Evolutionary conservation across 2,329 filamentous ascomycete genomes (phyloP), one percentile per base, ranked within the genome.

Genomic region (Colletotrichum orbiculare): DNA sequence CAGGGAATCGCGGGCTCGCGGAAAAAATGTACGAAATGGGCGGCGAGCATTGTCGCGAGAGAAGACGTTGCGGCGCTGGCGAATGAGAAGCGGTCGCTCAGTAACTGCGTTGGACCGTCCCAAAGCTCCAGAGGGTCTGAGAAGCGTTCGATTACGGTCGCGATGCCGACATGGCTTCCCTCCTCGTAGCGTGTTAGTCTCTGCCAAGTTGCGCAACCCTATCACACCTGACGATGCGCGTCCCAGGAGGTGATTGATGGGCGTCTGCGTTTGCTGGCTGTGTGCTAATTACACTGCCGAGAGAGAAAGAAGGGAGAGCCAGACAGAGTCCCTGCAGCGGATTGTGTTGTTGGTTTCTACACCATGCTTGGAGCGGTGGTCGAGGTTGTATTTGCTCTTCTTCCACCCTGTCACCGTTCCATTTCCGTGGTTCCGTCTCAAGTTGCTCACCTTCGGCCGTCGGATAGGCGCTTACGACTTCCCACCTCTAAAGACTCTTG

Each of bases 11-110:
- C 49, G 17, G 60, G n/a, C 60, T 34, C 47, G 34, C 54, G 60
- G 60, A 37, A 13, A n/a, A 60, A 54, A 64, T 33, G 17, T 10
- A 42, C 60, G 12, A 37, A 47, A 38, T 58, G 42, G 54, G 54
- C 25, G 15, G 43, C 61, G 61, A 60, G 56, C 39, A 60, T 60
- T 64, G 34, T 48, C 50, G 61, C 55, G 61, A 64, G 49, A n/a
- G 46, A 52, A 37, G 35, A 17, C 46, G 3, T 25, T 25, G 25
- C 33, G 37, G 33, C 15, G 6, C 25, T n/a, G 46, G 25, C 61
- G 61, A 61, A 61, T 64, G 49, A 15, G 45, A 60, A 33, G 15
- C 15, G 45, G 11, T 8, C 13, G 8, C 10, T 25, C 41, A 55
- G 37, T 43, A 49, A 58, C 3, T 4, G 25, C 25, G 25, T 25